These are phyloP conservation scores for Phytopythium delawarense DNA, from an alignment of 352 stramenopile genomes.

Conservation along the genomic window DNA sequence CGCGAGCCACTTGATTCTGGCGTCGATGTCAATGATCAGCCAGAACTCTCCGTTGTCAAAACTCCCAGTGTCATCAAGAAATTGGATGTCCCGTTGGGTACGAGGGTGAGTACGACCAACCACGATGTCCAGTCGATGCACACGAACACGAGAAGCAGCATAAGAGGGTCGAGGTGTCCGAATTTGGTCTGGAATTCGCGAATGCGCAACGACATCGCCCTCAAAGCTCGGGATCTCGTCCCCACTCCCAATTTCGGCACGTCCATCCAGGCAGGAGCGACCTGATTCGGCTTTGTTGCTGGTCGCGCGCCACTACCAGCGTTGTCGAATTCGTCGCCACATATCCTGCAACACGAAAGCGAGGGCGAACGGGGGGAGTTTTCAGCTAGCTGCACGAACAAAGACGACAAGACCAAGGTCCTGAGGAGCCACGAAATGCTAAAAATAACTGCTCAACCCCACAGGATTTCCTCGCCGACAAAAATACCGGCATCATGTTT, in stretches of 20 bases:
- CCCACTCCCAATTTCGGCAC: constrained; percentile 2
- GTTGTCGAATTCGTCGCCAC: not conserved
- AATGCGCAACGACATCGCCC: not conserved
- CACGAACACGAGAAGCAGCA: constrained; percentile 14
- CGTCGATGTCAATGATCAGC: constrained; percentile 20
- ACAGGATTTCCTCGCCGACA: too few species aligned
- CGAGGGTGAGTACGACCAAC: constrained; percentile 37
- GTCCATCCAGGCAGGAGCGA: constrained; percentile 17
- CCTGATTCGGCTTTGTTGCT: not conserved
- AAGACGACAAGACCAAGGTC: too few species aligned
- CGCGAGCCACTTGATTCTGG: constrained; percentile 7
- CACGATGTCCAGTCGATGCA: constrained; percentile 31
- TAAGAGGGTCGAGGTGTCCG: constrained; percentile 15
- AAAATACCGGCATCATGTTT: too few species aligned
- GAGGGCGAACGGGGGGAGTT: too few species aligned
- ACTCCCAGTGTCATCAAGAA: constrained; percentile 41
- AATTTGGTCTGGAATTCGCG: constrained; percentile 23
- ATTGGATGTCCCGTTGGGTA: constrained; percentile 35
- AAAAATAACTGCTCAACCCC: too few species aligned
- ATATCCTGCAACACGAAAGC: not conserved
- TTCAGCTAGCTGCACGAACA: too few species aligned
- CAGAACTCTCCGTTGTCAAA: constrained; percentile 52
- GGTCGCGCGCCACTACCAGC: not conserved
- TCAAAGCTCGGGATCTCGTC: not conserved
- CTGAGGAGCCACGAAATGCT: too few species aligned